Percentiles rank a stretch among this genome's conserved stretches.
Evolutionary conservation across 768 basidiomycete genomes (phyloP).

Genomic region (Mycena galericulata): DNA sequence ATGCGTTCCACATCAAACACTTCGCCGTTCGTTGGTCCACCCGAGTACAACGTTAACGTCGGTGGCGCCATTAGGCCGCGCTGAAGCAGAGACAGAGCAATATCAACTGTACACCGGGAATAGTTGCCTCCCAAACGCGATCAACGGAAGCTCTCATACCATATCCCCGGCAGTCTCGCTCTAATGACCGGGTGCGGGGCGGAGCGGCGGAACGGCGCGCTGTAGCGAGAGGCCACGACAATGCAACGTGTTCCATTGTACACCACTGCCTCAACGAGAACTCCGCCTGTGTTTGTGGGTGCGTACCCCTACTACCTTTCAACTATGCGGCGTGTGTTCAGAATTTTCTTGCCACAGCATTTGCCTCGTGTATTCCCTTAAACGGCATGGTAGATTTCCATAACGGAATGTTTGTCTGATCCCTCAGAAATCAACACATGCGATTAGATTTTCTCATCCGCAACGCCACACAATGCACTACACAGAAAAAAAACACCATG

Average conservation of each 20-base stretch:
- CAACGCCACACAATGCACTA: slow-evolving; percentile 16
- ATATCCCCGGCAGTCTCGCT: not conserved
- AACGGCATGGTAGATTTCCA: slow-evolving; percentile 1
- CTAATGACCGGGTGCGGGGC: not conserved
- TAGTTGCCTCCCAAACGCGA: not conserved
- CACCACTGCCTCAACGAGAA: slow-evolving; percentile 6
- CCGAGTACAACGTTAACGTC: not conserved
- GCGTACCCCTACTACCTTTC: not conserved
- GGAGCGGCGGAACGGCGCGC: not conserved
- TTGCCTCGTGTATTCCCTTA: slow-evolving; percentile 1
- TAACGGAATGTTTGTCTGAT: not conserved
- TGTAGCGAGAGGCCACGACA: slow-evolving; percentile 1
- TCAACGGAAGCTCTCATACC: not conserved
- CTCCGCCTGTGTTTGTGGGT: slow-evolving; percentile 23
- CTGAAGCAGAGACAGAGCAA: too few relatives aligned
- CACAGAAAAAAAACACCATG: not conserved
- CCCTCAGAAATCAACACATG: not conserved
- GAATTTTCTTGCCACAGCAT: slow-evolving; percentile 6
- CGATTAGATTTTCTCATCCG: slow-evolving; percentile 25
- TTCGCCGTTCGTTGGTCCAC: slow-evolving; percentile 7
- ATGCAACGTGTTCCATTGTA: slow-evolving; percentile 19
- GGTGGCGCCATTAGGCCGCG: not conserved
- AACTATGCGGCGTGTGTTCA: slow-evolving; percentile 4
- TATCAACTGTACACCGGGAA: not conserved
- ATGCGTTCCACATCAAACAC: not conserved